A percentile compares a stretch with the other conserved stretches of the same genome.
Conservation (phyloP, 169 alveolate species). For the Babesia ovis region DNA sequence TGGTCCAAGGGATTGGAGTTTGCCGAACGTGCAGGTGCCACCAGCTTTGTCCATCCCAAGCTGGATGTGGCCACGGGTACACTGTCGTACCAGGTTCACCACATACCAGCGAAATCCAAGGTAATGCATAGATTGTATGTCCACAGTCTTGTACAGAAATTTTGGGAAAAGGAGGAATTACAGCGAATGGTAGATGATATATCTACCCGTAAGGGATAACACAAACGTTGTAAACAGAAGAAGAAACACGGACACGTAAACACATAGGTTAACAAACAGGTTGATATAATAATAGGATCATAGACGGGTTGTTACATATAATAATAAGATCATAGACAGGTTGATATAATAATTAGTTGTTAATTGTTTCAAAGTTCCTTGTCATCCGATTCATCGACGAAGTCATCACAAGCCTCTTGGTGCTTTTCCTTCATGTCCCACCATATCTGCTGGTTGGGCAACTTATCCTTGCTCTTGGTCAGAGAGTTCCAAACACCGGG, state of each 20-base stretch:
- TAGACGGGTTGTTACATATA: too few species aligned
- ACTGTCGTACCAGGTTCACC: slow-evolving; percentile 20
- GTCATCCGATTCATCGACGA: slow-evolving; percentile 7
- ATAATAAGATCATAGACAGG: too few species aligned
- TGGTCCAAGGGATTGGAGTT: slow-evolving; percentile 44
- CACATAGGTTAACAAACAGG: too few species aligned
- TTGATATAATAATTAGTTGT: too few species aligned
- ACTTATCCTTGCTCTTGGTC: slow-evolving; percentile 78
- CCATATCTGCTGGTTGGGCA: slow-evolving; percentile 89
- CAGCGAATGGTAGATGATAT: too few species aligned
- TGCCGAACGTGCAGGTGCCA: slow-evolving; percentile 41
- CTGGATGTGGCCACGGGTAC: slow-evolving; percentile 4
- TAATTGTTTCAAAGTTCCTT: slow-evolving; percentile 15
- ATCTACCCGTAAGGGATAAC: too few species aligned
- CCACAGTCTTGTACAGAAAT: neutral
- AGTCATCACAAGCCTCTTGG: slow-evolving; percentile 61
- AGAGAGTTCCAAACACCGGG: slow-evolving; percentile 82
- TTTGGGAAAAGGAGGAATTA: too few species aligned
- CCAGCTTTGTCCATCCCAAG: slow-evolving; percentile 20
- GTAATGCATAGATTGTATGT: neutral
- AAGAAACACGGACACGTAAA: too few species aligned
- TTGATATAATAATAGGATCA: too few species aligned
- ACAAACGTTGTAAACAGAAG: too few species aligned
- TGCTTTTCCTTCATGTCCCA: slow-evolving; percentile 92
- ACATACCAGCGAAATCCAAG: slow-evolving; percentile 15